phyloP scores from a whole-genome alignment of 2,329 filamentous ascomycete genomes.

The Chaetomiaceae sp. region DNA sequence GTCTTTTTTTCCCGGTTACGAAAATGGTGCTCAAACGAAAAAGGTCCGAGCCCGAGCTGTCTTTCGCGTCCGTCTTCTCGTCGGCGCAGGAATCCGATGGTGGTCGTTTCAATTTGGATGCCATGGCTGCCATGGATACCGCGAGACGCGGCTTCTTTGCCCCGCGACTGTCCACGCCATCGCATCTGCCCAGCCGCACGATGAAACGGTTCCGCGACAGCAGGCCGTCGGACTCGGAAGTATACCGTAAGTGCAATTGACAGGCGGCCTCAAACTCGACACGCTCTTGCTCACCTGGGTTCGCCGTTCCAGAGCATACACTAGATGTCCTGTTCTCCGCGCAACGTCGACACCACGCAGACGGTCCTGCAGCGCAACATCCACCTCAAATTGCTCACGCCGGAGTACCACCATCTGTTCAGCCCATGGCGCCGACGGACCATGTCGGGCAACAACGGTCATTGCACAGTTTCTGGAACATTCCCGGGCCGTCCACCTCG shows the following conservation, averaged over 20 bases:
- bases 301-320: slow-evolving; percentile 43
- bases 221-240: slow-evolving; percentile 48
- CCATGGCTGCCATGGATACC: slow-evolving; percentile 30
- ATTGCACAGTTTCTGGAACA: slow-evolving; percentile 57
- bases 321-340: slow-evolving; percentile 53
- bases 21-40: slow-evolving; percentile 57
- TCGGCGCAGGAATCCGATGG: slow-evolving; percentile 31
- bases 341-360: slow-evolving; percentile 34
- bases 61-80: slow-evolving; percentile 38
- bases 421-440: slow-evolving; percentile 13
- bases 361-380: slow-evolving; percentile 18
- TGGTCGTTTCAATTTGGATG: slow-evolving; percentile 27
- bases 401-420: slow-evolving; percentile 14
- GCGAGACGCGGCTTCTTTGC: slow-evolving; percentile 28
- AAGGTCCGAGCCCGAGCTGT: slow-evolving; percentile 54
- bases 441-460: slow-evolving; percentile 38
- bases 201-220: slow-evolving; percentile 55
- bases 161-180: slow-evolving; percentile 30
- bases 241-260: slow-evolving; percentile 52
- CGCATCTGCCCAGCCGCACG: slow-evolving; percentile 51
- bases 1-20: too few species aligned
- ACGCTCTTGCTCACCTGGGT: slow-evolving; percentile 19
- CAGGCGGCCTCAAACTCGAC: too few species aligned
- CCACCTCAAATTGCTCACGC: slow-evolving; percentile 15
- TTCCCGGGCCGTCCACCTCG: slow-evolving; percentile 32